Evolutionary conservation across 2,329 filamentous ascomycete genomes (phyloP), one percentile per base, ranked within the genome.

Genomic region (Chalara sp.): DNA sequence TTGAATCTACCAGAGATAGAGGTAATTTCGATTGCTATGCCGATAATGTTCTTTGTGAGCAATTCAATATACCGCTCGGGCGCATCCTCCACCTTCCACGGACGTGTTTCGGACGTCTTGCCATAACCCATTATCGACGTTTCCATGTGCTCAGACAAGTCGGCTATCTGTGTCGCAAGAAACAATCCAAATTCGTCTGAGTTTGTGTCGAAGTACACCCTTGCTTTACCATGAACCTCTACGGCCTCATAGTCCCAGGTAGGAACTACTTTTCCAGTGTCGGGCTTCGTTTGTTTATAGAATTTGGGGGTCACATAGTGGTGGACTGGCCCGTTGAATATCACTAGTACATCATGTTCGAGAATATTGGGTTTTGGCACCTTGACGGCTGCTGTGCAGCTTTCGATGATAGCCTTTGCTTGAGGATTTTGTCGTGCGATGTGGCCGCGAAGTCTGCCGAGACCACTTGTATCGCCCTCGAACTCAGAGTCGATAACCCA

Each of bases 181-280:
- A 78, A 85, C 0, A 55, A 53, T 0, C 62, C 60, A 0, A 79
- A 78, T 28, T 73, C 70, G 0, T 67, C 58, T 0, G 71, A 62
- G 44, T 71, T 70, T 5, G 73, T 59, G 50, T 85, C 76, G 51
- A 68, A 75, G 55, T 74, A 79, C 4, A 86, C 65, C 0, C 54
- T 76, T 1, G 78, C 76, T 1, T 65, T 72, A 1, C 83, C 83
- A 57, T 86, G 86, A 0, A 72, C 79, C 64, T 87, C 80, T 0
- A 75, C 82, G 0, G 83, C 81, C 0, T 79, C 71, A 58, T 87
- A 87, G 64, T 87, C 82, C 84, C 83, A 87, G 0, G 83, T 87
- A 0, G 82, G 82, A 5, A 84, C 83, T 0, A 86, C 83, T 57
- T 87, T 87, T 8, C 75, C 83, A 0, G 76, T 81, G 0, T 60